phyloP scores from a whole-genome alignment of 1,284 basidiomycete species.

The Blastosporella zonata region DNA sequence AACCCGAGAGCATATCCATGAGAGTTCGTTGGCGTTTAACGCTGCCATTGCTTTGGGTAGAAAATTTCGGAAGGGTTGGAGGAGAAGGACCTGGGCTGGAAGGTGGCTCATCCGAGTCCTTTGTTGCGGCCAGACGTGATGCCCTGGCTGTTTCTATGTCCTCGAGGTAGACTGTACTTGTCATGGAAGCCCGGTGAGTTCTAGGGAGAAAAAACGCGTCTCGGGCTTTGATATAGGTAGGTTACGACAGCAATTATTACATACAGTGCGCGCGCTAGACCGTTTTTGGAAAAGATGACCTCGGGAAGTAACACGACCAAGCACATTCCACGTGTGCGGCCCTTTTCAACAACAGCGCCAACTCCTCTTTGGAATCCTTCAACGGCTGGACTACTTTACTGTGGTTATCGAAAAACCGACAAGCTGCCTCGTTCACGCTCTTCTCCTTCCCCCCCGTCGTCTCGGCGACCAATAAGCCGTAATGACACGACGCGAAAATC shows the following conservation, averaged over 20 bases:
- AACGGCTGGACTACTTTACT: conserved; percentile 2
- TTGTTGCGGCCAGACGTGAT: conserved; percentile 8
- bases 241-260: conserved; percentile 14
- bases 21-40: conserved; percentile 65
- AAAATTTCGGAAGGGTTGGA: conserved; percentile 4
- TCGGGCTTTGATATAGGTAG: conserved; percentile 1
- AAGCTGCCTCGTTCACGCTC: conserved; percentile 76
- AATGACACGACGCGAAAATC: conserved; percentile 38
- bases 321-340: conserved; percentile 13
- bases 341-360: too few species aligned
- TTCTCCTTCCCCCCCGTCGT: conserved; percentile 67
- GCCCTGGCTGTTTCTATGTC: conserved; percentile 42
- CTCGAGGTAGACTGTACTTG: conserved; percentile 51
- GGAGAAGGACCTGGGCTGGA: conserved; percentile 5
- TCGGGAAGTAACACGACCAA: conserved; percentile 16
- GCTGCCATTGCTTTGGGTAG: conserved; percentile 19
- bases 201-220: conserved; percentile 15
- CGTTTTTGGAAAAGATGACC: background rate
- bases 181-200: conserved; percentile 27
- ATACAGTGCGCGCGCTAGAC: background rate
- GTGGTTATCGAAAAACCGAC: conserved; percentile 23
- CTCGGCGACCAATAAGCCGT: conserved; percentile 41
- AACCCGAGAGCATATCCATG: conserved; percentile 54
- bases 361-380: background rate
- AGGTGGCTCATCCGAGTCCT: conserved; percentile 15